Percentiles rank a stretch among this genome's conserved stretches.
Conservation (phyloP, 1,284 basidiomycete genomes). For the Caloboletus firmus region DNA sequence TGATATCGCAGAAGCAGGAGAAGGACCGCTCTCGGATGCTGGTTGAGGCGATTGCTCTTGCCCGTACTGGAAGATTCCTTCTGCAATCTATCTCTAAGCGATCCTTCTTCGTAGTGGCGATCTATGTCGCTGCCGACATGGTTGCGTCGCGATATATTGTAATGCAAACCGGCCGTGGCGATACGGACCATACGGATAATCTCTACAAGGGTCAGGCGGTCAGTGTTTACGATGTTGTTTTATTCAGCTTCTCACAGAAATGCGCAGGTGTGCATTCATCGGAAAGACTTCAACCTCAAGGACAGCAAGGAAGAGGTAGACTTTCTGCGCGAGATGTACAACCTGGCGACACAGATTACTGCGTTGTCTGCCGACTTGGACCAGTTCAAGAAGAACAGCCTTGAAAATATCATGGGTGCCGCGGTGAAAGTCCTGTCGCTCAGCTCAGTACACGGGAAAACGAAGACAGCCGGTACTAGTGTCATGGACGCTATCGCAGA, state of each 20-base stretch:
- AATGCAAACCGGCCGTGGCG: background rate
- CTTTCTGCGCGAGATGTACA: conserved; percentile 9
- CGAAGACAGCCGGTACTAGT: background rate
- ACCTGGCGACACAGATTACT: background rate
- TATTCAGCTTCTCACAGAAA: background rate
- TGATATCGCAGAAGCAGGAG: background rate
- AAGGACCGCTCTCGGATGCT: background rate
- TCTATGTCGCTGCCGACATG: background rate
- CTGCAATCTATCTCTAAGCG: background rate
- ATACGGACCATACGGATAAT: background rate
- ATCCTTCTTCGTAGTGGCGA: background rate
- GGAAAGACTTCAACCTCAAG: background rate
- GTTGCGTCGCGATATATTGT: conserved; percentile 1
- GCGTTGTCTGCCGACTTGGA: background rate
- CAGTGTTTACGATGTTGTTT: background rate
- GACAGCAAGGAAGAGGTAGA: background rate
- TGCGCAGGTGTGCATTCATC: conserved; percentile 1
- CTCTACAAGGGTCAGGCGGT: background rate
- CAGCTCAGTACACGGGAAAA: background rate
- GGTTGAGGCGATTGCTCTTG: background rate
- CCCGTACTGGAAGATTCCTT: background rate
- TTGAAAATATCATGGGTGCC: background rate
- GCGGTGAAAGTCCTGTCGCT: background rate
- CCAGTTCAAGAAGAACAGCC: background rate
- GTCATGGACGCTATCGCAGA: too few relatives aligned